These are phyloP conservation scores for Euphorbia pulcherrima DNA, from an alignment of 345 rosid species.

Conservation along the genomic window DNA sequence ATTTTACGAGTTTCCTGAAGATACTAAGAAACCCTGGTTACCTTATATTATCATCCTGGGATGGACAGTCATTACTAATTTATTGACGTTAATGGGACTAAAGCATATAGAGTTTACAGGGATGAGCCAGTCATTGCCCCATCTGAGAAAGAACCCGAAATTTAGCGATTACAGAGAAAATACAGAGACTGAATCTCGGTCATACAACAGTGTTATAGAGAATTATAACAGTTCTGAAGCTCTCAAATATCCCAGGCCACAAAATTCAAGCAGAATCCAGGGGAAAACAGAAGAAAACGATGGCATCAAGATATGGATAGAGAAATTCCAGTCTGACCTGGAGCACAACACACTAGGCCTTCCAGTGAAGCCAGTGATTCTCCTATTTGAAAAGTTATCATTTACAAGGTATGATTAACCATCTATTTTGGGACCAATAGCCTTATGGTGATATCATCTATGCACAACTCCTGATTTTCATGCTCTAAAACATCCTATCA, in stretches of 20 bases:
- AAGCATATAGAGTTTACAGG: slow-evolving; percentile 27
- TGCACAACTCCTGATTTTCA: not conserved
- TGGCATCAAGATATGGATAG: slow-evolving; percentile 13
- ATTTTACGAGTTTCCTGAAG: slow-evolving; percentile 27
- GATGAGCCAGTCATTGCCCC: slow-evolving; percentile 26
- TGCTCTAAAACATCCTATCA: not conserved
- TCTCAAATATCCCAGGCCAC: slow-evolving; percentile 1
- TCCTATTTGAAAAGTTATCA: slow-evolving; percentile 26
- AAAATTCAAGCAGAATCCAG: slow-evolving; percentile 1
- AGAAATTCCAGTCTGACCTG: slow-evolving; percentile 19
- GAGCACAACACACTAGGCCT: slow-evolving; percentile 21
- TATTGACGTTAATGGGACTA: slow-evolving; percentile 25
- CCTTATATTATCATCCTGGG: slow-evolving; percentile 26
- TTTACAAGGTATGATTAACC: slow-evolving; percentile 27
- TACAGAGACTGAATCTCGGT: slow-evolving; percentile 11
- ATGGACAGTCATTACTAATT: slow-evolving; percentile 24
- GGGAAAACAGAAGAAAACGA: slow-evolving; percentile 4
- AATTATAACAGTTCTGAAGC: not conserved
- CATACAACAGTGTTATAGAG: slow-evolving; percentile 5
- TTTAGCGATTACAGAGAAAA: slow-evolving; percentile 9
- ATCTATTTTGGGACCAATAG: slow-evolving; percentile 1
- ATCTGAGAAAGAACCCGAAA: slow-evolving; percentile 8
- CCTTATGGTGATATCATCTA: slow-evolving; percentile 6
- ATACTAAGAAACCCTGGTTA: slow-evolving; percentile 24
- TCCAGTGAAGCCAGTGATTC: slow-evolving; percentile 28